These are phyloP conservation scores for Annulohypoxylon nitens DNA, from an alignment of 495 filamentous ascomycete species.

Conservation along the genomic window DNA sequence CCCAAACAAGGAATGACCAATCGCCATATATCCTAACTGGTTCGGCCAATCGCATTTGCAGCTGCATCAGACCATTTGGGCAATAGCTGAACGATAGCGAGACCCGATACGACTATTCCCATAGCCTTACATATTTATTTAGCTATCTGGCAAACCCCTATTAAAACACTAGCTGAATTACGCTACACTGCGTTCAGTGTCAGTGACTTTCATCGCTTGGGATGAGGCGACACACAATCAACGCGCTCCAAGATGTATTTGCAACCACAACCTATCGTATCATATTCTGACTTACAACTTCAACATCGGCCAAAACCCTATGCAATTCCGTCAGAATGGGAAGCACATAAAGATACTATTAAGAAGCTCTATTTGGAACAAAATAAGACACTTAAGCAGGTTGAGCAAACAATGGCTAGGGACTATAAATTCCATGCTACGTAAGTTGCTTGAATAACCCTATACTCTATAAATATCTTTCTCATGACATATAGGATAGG, in stretches of 20 bases:
- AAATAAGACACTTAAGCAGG: slow-evolving; percentile 51
- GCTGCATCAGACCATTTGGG: slow-evolving; percentile 7
- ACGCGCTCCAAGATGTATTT: slow-evolving; percentile 2
- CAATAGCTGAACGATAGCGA: not conserved
- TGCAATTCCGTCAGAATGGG: slow-evolving; percentile 20
- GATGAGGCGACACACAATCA: not conserved
- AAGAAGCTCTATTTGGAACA: slow-evolving; percentile 54
- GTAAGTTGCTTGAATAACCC: slow-evolving; percentile 40
- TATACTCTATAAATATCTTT: not conserved
- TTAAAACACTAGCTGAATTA: not conserved
- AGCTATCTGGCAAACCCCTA: not conserved
- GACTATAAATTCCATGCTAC: slow-evolving; percentile 52
- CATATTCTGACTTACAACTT: not conserved
- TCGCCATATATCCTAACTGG: not conserved
- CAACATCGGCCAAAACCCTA: slow-evolving; percentile 15
- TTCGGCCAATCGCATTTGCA: slow-evolving; percentile 11
- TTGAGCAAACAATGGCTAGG: slow-evolving; percentile 55
- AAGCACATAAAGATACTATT: slow-evolving; percentile 34
- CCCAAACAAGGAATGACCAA: not conserved
- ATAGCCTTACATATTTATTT: not conserved
- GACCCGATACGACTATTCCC: not conserved
- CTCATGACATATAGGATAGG: slow-evolving; percentile 39
- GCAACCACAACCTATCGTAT: not conserved
- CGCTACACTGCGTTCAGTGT: not conserved
- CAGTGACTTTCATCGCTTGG: not conserved